Evolutionary conservation across 306 rosid genomes (phyloP).

Genomic region (Acacia acuminata): DNA sequence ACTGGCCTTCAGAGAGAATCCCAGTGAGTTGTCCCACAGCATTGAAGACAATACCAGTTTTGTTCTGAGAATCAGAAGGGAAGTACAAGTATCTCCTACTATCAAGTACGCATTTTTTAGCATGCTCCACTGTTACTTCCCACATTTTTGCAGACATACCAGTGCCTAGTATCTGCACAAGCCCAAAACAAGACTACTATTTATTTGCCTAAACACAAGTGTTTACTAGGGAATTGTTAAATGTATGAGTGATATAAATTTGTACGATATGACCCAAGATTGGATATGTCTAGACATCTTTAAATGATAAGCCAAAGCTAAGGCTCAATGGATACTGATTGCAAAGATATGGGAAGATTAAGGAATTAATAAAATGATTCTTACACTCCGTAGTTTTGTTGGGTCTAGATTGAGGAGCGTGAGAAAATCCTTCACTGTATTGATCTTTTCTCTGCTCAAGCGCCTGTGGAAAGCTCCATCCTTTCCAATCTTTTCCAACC

Average conservation of each 20-base stretch:
- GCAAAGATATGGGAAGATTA: neutral
- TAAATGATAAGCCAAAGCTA: neutral
- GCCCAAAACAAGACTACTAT: slow-evolving; percentile 31
- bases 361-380: slow-evolving; percentile 25
- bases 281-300: neutral
- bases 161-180: slow-evolving; percentile 81
- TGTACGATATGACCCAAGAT: slow-evolving; percentile 5
- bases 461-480: slow-evolving; percentile 99
- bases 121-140: slow-evolving; percentile 95
- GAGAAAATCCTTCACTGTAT: slow-evolving; percentile 83
- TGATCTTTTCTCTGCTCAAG: slow-evolving; percentile 66
- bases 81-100: slow-evolving; percentile 46
- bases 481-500: slow-evolving; percentile 94
- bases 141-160: slow-evolving; percentile 99
- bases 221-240: neutral
- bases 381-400: slow-evolving; percentile 84
- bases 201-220: slow-evolving; percentile 17
- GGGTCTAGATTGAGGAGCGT: slow-evolving; percentile 74
- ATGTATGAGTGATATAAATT: neutral
- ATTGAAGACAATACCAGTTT: slow-evolving; percentile 80
- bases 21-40: slow-evolving; percentile 86
- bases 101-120: slow-evolving; percentile 78
- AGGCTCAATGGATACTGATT: neutral
- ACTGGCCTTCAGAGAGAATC: slow-evolving; percentile 63
- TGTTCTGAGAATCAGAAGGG: slow-evolving; percentile 55